Evolutionary conservation across 441 rosid species (phyloP), one percentile per base, ranked within the genome.

Genomic region (Bruguiera hainesii): DNA sequence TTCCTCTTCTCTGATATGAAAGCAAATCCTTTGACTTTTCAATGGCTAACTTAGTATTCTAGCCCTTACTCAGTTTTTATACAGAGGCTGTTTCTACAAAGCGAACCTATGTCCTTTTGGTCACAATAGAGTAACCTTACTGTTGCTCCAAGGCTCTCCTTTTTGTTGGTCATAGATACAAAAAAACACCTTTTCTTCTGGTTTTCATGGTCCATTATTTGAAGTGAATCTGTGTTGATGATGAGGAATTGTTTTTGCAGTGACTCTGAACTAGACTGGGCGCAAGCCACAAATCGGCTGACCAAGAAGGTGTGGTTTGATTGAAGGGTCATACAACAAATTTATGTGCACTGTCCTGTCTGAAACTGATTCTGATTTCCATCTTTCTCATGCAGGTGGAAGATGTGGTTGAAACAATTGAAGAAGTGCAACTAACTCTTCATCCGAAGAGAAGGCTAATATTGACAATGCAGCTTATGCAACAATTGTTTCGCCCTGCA

Each of bases 381-480:
- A 70, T 79, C 33, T 67, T 66, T 63, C 52, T 70, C 61, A 74
- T 21, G 26, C 39, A 69, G 99, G 84, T 84, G 72, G 95, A 79
- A 74, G 77, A 78, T 75, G 86, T 74, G 58, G 71, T 66, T 76
- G 83, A 87, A 55, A 51, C 63, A 57, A 51, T 79, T 58, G 88
- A 75, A 72, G 88, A 81, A 74, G 63, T 69, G 56, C 71, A 65
- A 31, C 81, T 72, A 2, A 35, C 74, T 64, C 71, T 67, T 56
- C 79, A 83, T 73, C 72, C 93, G 53, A 95, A 81, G 85, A 83
- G 89, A 87, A 95, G 98, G 78, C 82, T 87, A 66, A 69, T 90
- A 62, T 76, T 80, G 81, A 82, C 96, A n/a, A 85, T 83, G 21
- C 92, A 87, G 69, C 93, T 95, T 64, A 77, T 87, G 81, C 98